Conservation (phyloP, 75 land plant genomes). For the Cunninghamia lanceolata region DNA sequence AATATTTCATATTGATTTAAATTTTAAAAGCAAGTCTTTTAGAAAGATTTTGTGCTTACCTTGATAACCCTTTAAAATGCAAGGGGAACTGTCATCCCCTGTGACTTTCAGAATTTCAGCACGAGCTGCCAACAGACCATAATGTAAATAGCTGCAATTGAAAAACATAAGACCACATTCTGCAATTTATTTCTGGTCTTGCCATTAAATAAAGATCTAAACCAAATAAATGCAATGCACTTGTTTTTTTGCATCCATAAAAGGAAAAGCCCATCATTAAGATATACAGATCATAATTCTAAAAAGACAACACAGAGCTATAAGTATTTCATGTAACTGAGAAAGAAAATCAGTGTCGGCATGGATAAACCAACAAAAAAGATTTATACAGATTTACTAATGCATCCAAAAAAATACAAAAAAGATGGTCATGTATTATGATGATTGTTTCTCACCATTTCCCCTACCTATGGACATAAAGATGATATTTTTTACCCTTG, state of each 20-base stretch:
- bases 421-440: background rate
- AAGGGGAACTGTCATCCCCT: constrained; percentile 44
- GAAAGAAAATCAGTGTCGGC: background rate
- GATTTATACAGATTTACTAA: background rate
- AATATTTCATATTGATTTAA: background rate
- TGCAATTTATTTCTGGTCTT: background rate
- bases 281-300: background rate
- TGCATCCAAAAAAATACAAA: background rate
- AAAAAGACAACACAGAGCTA: background rate
- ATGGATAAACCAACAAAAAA: background rate
- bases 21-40: background rate
- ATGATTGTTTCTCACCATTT: background rate
- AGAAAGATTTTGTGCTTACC: constrained; percentile 36
- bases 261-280: background rate
- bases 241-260: background rate
- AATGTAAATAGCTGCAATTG: constrained; percentile 81
- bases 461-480: constrained; percentile 86
- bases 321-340: background rate
- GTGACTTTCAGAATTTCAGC: constrained; percentile 79
- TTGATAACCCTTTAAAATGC: constrained; percentile 64
- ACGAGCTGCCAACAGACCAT: constrained; percentile 92
- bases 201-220: background rate
- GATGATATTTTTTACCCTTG: constrained; percentile 64
- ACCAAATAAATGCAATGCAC: background rate
- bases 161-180: background rate